Evolutionary conservation across 1,284 basidiomycete species (phyloP), one percentile per base, ranked within the genome.

Genomic region (Marasmius tenuissimus): DNA sequence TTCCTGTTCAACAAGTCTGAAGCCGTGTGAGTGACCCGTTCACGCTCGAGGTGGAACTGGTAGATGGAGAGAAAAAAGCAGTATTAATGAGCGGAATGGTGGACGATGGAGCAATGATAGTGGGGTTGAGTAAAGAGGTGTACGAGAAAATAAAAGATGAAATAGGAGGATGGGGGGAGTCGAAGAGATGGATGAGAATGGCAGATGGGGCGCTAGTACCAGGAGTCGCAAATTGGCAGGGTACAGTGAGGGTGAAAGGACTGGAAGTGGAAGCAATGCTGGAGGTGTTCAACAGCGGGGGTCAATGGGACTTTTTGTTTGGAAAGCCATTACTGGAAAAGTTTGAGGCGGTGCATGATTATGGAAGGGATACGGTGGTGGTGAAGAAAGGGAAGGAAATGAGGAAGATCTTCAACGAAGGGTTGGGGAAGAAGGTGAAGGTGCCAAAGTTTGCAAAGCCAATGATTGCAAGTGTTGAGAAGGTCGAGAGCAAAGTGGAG

Each of bases 211-310:
- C 61, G 1, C 39, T 73, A 0, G 67, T 72, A 14, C 50, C 57
- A 22, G 72, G 70, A 27, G 3, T 63, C 33, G 71, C 68, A 0
- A 40, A 40, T 5, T 76, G 73, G 73, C 45, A 51, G 20, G 61
- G 56, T 1, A 33, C 7, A 11, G 10, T 73, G 74, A 12, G 58
- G 3, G 34, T 71, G 33, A 66, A 60, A 0, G 67, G 65, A 0
- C 45, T 67, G 1, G 27, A 42, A 33, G 57, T 63, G 2, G 11
- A 57, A 16, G 69, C 67, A 0, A 14, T 18, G 1, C 72, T 76
- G 27, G 74, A 76, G 54, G 68, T 78, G 0, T 75, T 78, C 49
- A 65, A 72, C 38, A 73, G 73, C 37, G 67, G 67, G 0, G 71
- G 71, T 0, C 63, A 69, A 1, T 77, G 75, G 72, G 63, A 70